These are phyloP conservation scores for Bromus sterilis DNA, from an alignment of 176 grass and related monocot species.

Conservation along the genomic window DNA sequence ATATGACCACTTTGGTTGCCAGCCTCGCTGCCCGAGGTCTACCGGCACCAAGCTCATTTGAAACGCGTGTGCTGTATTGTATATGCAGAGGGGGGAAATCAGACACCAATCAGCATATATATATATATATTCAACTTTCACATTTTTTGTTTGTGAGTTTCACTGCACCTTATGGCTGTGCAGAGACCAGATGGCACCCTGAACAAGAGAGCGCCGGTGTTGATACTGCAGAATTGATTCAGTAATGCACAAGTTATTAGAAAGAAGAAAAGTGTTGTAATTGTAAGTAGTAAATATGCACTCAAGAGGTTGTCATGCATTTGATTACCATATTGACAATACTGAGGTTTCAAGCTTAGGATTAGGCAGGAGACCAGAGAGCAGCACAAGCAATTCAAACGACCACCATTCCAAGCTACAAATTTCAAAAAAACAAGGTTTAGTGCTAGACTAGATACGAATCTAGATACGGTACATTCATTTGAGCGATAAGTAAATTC, in stretches of 20 bases:
- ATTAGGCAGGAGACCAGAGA: conserved; percentile 1
- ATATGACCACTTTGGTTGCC: background rate
- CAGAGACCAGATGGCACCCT: background rate
- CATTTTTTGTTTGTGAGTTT: background rate
- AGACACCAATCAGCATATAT: background rate
- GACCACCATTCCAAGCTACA: conserved; percentile 2
- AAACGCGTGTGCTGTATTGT: background rate
- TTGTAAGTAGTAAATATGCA: background rate
- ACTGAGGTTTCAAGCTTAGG: background rate
- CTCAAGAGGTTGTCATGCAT: background rate
- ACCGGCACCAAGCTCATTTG: background rate
- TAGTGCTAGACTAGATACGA: too few species aligned
- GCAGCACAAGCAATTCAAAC: background rate
- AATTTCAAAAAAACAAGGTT: too few species aligned
- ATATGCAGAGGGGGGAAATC: background rate
- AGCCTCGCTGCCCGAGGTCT: too few species aligned
- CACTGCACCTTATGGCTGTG: background rate
- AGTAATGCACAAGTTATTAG: background rate
- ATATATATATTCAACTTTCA: too few species aligned
- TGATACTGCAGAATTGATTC: background rate
- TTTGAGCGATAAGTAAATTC: too few species aligned
- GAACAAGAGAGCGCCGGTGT: background rate
- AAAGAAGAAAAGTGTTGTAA: background rate
- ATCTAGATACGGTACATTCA: too few species aligned
- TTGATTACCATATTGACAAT: background rate